Percentiles rank a stretch among this genome's conserved stretches.
Evolutionary conservation across 208 protist species (phyloP).

Genomic region (Leishmania braziliensis): DNA sequence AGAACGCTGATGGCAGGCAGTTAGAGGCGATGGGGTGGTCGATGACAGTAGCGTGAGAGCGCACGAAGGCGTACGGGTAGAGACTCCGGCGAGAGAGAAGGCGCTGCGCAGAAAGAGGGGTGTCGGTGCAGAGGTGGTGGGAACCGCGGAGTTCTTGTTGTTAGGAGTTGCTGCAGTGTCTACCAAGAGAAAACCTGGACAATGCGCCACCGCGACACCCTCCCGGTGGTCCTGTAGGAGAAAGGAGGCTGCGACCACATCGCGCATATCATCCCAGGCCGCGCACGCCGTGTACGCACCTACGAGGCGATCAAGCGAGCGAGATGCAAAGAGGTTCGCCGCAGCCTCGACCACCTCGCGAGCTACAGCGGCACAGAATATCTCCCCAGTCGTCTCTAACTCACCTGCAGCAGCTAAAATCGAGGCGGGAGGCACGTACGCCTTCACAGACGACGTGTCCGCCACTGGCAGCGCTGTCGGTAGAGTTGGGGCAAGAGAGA

Average conservation of each 20-base stretch:
- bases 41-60: conserved; percentile 30
- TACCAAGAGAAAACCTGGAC: neutral
- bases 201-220: neutral
- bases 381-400: conserved; percentile 29
- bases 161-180: neutral
- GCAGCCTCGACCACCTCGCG: conserved; percentile 64
- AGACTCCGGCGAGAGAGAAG: conserved; percentile 26
- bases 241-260: conserved; percentile 62
- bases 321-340: conserved; percentile 53
- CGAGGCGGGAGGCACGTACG: neutral
- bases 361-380: conserved; percentile 65
- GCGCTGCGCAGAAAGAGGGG: conserved; percentile 32
- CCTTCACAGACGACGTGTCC: neutral
- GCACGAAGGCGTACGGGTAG: conserved; percentile 17
- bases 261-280: conserved; percentile 76
- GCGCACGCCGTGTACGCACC: conserved; percentile 69
- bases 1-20: neutral
- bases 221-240: conserved; percentile 43
- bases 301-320: conserved; percentile 60
- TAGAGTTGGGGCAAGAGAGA: neutral
- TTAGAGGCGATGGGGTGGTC: conserved; percentile 14
- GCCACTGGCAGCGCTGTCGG: neutral
- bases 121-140: neutral
- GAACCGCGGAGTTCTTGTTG: too few relatives aligned
- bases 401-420: conserved; percentile 2